These are phyloP conservation scores for Eragrostis curvula DNA, from an alignment of 176 grass and related monocot species.

Conservation along the genomic window DNA sequence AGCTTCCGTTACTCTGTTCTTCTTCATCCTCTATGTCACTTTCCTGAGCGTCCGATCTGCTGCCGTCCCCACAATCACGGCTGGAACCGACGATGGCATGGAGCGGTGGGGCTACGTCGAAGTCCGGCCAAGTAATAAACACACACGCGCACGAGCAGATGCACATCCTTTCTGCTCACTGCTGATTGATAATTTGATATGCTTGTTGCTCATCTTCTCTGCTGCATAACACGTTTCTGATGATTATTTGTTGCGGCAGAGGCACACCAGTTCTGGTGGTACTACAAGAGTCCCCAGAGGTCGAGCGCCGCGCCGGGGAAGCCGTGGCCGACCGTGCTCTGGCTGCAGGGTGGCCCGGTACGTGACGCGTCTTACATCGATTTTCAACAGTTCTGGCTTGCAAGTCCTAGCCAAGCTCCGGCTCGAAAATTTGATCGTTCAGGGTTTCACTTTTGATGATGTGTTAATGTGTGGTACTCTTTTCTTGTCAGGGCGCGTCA, in stretches of 20 bases:
- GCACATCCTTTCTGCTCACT: no score
- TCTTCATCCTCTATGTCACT: constrained; percentile 17
- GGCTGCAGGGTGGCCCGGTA: constrained; percentile 94
- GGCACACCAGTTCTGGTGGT: constrained; percentile 94
- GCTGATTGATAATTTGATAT: no score
- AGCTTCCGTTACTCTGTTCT: constrained; percentile 27
- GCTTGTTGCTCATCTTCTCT: no score
- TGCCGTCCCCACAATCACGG: neutral
- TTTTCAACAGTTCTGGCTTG: neutral
- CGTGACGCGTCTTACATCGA: neutral
- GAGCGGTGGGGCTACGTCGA: constrained; percentile 86
- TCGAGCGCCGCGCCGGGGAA: constrained; percentile 19
- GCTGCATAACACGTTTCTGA: no score
- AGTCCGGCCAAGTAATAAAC: constrained; percentile 74
- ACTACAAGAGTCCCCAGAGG: constrained; percentile 71
- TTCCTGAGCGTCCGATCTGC: neutral
- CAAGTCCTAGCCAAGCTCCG: neutral
- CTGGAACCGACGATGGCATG: constrained; percentile 54
- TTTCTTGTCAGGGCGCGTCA: neutral
- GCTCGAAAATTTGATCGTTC: neutral
- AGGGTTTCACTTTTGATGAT: no score
- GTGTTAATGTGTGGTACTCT: no score
- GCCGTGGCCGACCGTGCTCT: constrained; percentile 78
- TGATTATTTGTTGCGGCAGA: constrained; percentile 32
- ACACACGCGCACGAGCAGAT: no score